Conservation (phyloP, 2,329 filamentous ascomycete species). For the Aspergillus fructus region DNA sequence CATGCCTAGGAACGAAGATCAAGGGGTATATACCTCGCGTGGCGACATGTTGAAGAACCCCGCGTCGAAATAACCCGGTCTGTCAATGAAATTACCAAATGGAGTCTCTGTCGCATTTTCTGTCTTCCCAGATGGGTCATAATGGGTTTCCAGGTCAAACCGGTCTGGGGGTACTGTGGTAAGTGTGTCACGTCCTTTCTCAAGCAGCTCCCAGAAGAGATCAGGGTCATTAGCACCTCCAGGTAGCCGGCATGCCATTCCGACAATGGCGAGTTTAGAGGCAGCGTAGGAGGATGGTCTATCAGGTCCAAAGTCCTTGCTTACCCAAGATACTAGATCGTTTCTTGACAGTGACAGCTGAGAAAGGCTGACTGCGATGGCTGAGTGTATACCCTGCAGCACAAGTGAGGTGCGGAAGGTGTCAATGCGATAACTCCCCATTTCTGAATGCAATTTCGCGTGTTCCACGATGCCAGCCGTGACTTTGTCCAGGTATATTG, state of each 20-base stretch:
- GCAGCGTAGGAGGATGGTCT: conserved; percentile 4
- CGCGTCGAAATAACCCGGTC: conserved; percentile 40
- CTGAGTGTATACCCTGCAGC: background rate
- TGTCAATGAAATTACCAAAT: conserved; percentile 39
- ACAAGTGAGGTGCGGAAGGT: conserved; percentile 11
- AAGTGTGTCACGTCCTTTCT: conserved; percentile 33
- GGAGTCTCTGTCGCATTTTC: conserved; percentile 31
- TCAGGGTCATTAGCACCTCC: conserved; percentile 24
- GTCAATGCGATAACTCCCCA: background rate
- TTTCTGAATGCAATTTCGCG: background rate
- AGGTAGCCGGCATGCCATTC: conserved; percentile 21
- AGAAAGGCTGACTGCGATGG: background rate
- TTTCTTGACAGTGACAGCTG: background rate
- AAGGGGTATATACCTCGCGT: conserved; percentile 44
- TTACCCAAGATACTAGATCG: conserved; percentile 5
- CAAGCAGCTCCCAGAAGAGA: conserved; percentile 40
- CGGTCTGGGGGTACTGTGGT: conserved; percentile 29
- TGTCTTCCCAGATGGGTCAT: conserved; percentile 31
- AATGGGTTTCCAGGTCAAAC: conserved; percentile 35
- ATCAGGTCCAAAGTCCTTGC: too few relatives aligned
- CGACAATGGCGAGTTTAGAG: conserved; percentile 28
- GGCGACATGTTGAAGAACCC: conserved; percentile 57
- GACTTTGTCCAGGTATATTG: conserved; percentile 12
- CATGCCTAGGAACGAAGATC: background rate
- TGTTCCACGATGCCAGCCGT: conserved; percentile 3